phyloP scores from a whole-genome alignment of 2,329 filamentous ascomycete genomes.

The Metarhizium brunneum region DNA sequence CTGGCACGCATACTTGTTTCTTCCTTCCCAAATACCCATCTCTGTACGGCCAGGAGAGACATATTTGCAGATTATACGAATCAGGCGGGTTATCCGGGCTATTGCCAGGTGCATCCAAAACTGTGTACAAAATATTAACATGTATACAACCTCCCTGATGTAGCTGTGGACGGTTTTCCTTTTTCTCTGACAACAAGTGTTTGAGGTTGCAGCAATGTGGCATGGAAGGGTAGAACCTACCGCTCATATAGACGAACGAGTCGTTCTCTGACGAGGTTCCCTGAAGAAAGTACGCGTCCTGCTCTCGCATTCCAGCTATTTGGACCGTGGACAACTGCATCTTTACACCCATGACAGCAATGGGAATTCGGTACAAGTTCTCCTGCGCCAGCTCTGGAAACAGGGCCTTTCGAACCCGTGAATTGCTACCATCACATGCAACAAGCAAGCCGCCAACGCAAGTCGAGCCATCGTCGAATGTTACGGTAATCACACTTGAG shows the following conservation, averaged over 20 bases:
- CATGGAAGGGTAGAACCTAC: constrained; percentile 19
- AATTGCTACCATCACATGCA: constrained; percentile 41
- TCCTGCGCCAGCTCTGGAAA: constrained; percentile 18
- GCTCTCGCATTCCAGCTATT: constrained; percentile 29
- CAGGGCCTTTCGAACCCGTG: constrained; percentile 28
- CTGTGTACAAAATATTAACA: constrained; percentile 14
- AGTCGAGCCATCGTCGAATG: constrained; percentile 36
- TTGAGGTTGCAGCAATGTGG: neutral
- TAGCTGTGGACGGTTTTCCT: neutral
- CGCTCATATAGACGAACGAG: constrained; percentile 43
- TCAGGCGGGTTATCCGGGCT: constrained; percentile 18
- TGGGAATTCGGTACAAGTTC: constrained; percentile 30
- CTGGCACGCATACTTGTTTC: constrained; percentile 29
- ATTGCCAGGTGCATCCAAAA: constrained; percentile 39
- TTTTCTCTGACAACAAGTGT: neutral
- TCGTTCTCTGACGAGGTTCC: constrained; percentile 41
- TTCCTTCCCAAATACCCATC: constrained; percentile 22
- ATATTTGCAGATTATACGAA: constrained; percentile 37
- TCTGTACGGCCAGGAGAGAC: constrained; percentile 40
- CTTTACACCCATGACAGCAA: constrained; percentile 38
- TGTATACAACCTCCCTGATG: neutral
- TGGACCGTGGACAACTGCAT: constrained; percentile 30
- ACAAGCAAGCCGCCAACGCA: constrained; percentile 34
- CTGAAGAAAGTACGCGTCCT: constrained; percentile 47
- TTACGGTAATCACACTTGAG: constrained; percentile 23